These are phyloP conservation scores for Vinca minor DNA, from an alignment of 257 asterid genomes.

Conservation along the genomic window DNA sequence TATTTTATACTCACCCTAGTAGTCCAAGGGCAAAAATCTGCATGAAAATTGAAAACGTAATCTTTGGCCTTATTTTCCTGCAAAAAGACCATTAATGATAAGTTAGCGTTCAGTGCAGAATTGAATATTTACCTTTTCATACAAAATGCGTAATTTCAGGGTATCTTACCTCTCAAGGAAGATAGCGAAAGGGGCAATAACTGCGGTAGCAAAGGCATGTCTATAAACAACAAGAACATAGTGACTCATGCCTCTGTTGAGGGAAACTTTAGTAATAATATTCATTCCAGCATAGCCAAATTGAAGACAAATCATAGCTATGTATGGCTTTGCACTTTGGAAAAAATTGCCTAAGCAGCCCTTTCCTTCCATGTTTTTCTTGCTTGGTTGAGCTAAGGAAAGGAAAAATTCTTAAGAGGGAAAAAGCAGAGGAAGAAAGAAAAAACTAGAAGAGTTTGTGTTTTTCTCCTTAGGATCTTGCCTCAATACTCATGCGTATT, in stretches of 20 bases:
- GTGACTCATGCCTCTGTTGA: too few relatives aligned
- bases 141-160: background rate
- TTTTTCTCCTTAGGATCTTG: slow-evolving; percentile 47
- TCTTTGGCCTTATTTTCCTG: too few relatives aligned
- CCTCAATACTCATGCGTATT: slow-evolving; percentile 20
- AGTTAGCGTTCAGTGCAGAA: background rate
- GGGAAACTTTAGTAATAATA: too few relatives aligned
- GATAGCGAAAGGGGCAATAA: slow-evolving; percentile 76
- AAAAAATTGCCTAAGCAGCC: slow-evolving; percentile 36
- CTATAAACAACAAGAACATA: too few relatives aligned
- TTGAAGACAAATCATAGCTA: too few relatives aligned
- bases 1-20: too few relatives aligned
- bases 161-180: slow-evolving; percentile 60
- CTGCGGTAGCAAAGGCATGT: slow-evolving; percentile 89
- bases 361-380: slow-evolving; percentile 54
- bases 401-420: background rate
- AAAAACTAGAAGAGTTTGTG: slow-evolving; percentile 47
- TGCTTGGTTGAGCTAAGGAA: background rate
- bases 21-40: too few relatives aligned
- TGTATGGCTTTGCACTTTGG: slow-evolving; percentile 58
- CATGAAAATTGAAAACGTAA: too few relatives aligned
- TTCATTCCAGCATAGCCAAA: too few relatives aligned
- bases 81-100: background rate
- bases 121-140: too few relatives aligned
- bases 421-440: slow-evolving; percentile 31